Evolutionary conservation across 1,139 yeast species (phyloP), one percentile per base, ranked within the genome.

Genomic region (Pichia sp.): DNA sequence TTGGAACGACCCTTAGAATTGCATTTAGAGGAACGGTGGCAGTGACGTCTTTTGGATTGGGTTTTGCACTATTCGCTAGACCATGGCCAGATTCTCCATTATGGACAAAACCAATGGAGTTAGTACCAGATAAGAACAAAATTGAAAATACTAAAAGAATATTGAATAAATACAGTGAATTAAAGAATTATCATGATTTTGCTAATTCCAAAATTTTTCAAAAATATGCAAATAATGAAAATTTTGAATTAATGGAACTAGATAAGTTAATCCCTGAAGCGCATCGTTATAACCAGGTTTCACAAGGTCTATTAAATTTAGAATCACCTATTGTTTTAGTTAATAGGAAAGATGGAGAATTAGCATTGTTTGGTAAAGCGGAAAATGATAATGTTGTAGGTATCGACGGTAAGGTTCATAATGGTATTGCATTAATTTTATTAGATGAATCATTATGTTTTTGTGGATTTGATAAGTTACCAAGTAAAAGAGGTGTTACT

Each of bases 401-500:
- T 39, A 78, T 79, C 51, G 84, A 79, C 48, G 87, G 87, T 0
- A 78, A 79, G 44, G 76, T 92, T 30, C 97, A 92, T 59, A 90
- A 92, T 53, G 98, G 98, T 0, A 71, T 90, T 4, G 66, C 90
- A 2, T 78, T 96, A 1, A 82, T 96, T 2, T 66, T 92, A 33
- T 58, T 92, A 40, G 98, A 92, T 62, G 98, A 92, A 61, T 82
- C 86, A 0, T 69, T 92, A 37, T 87, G 96, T 57, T 73, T 80
- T 39, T 86, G 96, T 58, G 97, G 96, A 22, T 92, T 89, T 60
- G 80, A 90, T 6, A 66, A 73, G 30, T 69, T 92, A n/a, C 97
- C 98, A 1, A 78, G 82, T 45, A 76, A 79, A 46, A 72, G 82
- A 44, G 97, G 97, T n/a, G 96, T 92, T 22, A 92, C 98, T 1